Percentiles rank a stretch among this genome's conserved stretches.
Evolutionary conservation across 495 filamentous ascomycete species (phyloP).

Genomic region (Neurospora terricola): DNA sequence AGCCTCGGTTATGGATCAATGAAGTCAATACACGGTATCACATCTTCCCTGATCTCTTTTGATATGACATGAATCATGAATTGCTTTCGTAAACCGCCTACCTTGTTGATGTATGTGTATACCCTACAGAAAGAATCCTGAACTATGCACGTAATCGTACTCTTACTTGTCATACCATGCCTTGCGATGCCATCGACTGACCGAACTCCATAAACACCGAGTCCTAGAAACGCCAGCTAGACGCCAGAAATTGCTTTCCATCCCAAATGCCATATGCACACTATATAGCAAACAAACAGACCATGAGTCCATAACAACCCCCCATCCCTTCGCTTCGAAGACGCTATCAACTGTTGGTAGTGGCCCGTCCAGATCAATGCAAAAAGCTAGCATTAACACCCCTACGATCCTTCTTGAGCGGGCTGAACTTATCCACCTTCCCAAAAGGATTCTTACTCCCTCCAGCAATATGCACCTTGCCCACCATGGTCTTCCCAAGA

Average conservation of each 20-base stretch:
- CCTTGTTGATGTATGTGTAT: background rate
- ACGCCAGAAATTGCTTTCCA: background rate
- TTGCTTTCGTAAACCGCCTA: background rate
- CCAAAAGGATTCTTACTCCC: conserved; percentile 28
- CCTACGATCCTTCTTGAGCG: conserved; percentile 70
- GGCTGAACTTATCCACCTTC: conserved; percentile 52
- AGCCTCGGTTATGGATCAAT: background rate
- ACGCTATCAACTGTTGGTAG: background rate
- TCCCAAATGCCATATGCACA: conserved; percentile 2
- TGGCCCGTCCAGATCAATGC: conserved; percentile 17
- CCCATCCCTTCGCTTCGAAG: background rate
- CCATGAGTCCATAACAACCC: background rate
- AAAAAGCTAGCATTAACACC: conserved; percentile 44
- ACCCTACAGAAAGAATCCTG: background rate
- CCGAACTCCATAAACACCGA: background rate
- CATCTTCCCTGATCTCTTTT: background rate
- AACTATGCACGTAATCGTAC: background rate
- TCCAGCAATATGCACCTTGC: conserved; percentile 13
- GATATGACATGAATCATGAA: background rate
- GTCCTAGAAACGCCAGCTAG: background rate
- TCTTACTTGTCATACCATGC: background rate
- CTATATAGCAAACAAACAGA: background rate
- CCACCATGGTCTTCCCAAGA: conserved; percentile 11
- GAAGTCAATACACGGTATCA: background rate
- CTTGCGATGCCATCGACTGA: background rate